These are phyloP conservation scores for Poa annua DNA, from an alignment of 176 grass and related monocot genomes.

Conservation along the genomic window DNA sequence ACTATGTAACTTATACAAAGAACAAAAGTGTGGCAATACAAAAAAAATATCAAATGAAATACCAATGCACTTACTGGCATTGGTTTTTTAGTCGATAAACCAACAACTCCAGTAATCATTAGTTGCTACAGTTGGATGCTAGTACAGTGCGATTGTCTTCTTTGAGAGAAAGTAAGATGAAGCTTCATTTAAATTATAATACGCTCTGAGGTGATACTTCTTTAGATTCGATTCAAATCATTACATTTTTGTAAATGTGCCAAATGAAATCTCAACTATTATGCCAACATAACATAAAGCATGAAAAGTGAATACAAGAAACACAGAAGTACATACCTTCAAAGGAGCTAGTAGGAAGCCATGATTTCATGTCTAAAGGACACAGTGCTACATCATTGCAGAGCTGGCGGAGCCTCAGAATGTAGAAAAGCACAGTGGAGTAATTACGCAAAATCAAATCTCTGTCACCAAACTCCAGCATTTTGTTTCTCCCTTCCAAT, in stretches of 20 bases:
- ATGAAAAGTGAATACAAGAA: slow-evolving; percentile 6
- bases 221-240: slow-evolving; percentile 1
- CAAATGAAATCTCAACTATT: not conserved
- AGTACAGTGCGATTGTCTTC: not conserved
- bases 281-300: slow-evolving; percentile 5
- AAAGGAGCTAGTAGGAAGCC: slow-evolving; percentile 58
- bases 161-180: slow-evolving; percentile 3
- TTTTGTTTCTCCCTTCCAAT: slow-evolving; percentile 74
- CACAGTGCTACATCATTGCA: slow-evolving; percentile 84
- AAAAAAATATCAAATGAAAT: not conserved
- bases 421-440: slow-evolving; percentile 85
- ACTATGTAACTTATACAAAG: not conserved
- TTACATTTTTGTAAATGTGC: not conserved
- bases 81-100: slow-evolving; percentile 19
- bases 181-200: slow-evolving; percentile 24
- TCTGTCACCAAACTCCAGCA: slow-evolving; percentile 68
- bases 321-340: slow-evolving; percentile 55
- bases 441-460: slow-evolving; percentile 77
- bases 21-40: not conserved
- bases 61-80: not conserved
- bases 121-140: not conserved
- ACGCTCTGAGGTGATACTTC: not conserved
- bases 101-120: not conserved
- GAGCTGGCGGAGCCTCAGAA: slow-evolving; percentile 90
- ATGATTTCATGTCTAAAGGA: slow-evolving; percentile 79